Conservation (phyloP, 1,139 yeast species). For the Oligophagozyma castellii region DNA sequence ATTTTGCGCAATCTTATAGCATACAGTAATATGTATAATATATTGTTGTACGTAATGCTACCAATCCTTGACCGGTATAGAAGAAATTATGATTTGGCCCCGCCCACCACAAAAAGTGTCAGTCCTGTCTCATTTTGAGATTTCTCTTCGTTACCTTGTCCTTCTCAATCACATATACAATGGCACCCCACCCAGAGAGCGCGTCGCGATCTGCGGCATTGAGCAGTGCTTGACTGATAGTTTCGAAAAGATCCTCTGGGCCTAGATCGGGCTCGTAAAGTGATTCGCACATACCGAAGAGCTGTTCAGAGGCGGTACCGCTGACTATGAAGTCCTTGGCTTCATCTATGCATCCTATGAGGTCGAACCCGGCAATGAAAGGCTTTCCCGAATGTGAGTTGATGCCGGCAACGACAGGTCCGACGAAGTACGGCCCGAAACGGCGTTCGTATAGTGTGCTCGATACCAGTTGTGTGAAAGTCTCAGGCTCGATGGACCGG, state of each 20-base stretch:
- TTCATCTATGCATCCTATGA: slow-evolving; percentile 91
- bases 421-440: slow-evolving; percentile 94
- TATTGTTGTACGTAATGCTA: too few species aligned
- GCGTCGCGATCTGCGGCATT: slow-evolving; percentile 98
- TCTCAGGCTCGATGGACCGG: slow-evolving; percentile 80
- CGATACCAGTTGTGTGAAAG: slow-evolving; percentile 86
- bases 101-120: slow-evolving; percentile 14
- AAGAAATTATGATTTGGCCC: too few species aligned
- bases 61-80: too few species aligned
- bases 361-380: slow-evolving; percentile 88
- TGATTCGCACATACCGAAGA: slow-evolving; percentile 98
- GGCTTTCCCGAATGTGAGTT: slow-evolving; percentile 72
- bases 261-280: slow-evolving; percentile 85
- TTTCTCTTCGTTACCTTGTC: slow-evolving; percentile 81
- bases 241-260: slow-evolving; percentile 93
- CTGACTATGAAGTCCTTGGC: slow-evolving; percentile 94
- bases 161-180: slow-evolving; percentile 82
- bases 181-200: slow-evolving; percentile 96
- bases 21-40: too few species aligned
- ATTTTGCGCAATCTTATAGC: too few species aligned
- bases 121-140: slow-evolving; percentile 91
- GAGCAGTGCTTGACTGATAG: slow-evolving; percentile 84
- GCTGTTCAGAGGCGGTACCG: slow-evolving; percentile 92
- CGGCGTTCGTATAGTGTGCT: slow-evolving; percentile 80
- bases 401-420: slow-evolving; percentile 94